phyloP scores from a whole-genome alignment of 164 flowering plant genomes.

The Chimonanthus salicifolius region DNA sequence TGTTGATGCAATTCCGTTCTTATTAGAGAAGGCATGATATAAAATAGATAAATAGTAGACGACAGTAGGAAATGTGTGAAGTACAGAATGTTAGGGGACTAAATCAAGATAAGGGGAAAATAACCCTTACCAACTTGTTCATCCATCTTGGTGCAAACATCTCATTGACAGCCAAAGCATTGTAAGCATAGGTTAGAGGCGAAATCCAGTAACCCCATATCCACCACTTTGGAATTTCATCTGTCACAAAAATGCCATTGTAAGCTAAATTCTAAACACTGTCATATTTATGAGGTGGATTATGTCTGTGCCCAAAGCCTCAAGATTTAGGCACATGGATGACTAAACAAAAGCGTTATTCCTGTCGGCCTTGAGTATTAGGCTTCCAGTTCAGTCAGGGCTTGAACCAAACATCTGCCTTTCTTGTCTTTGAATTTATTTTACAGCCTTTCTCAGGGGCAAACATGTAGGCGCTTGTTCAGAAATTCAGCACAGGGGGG shows the following conservation, averaged over 20 bases:
- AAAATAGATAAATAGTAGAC: not conserved
- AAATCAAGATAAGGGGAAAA: not conserved
- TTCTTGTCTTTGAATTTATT: not conserved
- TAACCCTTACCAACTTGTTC: conserved; percentile 19
- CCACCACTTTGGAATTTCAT: conserved; percentile 12
- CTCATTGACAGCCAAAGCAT: conserved; percentile 39
- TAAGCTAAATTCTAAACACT: too few species aligned
- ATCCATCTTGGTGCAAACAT: conserved; percentile 41
- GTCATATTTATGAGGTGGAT: too few species aligned
- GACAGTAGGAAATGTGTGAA: not conserved
- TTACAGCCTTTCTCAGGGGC: not conserved
- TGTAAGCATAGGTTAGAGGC: conserved; percentile 29
- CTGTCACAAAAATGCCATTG: too few species aligned
- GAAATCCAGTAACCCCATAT: conserved; percentile 31
- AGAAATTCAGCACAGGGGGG: not conserved
- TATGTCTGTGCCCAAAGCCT: too few species aligned
- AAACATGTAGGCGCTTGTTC: not conserved
- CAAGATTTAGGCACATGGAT: too few species aligned
- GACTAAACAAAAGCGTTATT: too few species aligned
- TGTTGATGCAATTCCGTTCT: conserved; percentile 5
- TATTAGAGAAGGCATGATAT: not conserved
- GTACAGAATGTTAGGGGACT: not conserved
- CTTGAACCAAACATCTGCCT: not conserved
- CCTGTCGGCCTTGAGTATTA: too few species aligned
- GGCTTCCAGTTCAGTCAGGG: too few species aligned